Conservation (phyloP, 345 rosid genomes). For the Microcos paniculata region DNA sequence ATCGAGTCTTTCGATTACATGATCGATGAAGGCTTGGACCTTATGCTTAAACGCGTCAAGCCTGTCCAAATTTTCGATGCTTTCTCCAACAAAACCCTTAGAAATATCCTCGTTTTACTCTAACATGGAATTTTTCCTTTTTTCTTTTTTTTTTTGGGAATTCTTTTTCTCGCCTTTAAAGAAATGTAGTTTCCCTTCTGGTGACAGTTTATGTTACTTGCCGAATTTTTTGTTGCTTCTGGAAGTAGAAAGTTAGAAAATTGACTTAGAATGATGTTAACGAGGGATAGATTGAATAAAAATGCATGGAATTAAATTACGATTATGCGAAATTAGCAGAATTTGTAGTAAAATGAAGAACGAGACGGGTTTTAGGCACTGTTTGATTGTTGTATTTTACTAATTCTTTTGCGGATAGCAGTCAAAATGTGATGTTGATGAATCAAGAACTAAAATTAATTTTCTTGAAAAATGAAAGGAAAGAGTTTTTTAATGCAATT, state of each 20-base stretch:
- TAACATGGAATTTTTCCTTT: not conserved
- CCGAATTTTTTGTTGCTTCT: no score
- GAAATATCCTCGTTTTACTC: slow-evolving; percentile 71
- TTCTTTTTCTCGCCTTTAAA: no score
- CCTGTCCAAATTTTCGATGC: slow-evolving; percentile 56
- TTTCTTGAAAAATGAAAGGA: not conserved
- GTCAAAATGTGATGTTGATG: not conserved
- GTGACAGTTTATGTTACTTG: no score
- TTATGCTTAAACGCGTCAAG: slow-evolving; percentile 58
- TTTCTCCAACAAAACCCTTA: slow-evolving; percentile 40
- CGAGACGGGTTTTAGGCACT: no score
- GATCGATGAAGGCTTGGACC: slow-evolving; percentile 68
- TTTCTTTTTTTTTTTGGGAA: not conserved
- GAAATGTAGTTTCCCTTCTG: no score
- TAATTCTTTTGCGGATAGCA: not conserved
- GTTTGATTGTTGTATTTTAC: not conserved
- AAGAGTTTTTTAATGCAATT: not conserved
- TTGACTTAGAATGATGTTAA: not conserved
- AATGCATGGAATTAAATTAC: no score
- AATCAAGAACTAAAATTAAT: not conserved
- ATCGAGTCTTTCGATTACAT: slow-evolving; percentile 85
- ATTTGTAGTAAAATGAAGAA: not conserved
- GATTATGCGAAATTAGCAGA: not conserved
- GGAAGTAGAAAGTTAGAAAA: no score
- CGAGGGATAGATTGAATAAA: not conserved